Evolutionary conservation across 179 eudicot species (phyloP).

Genomic region (Spinacia oleracea): DNA sequence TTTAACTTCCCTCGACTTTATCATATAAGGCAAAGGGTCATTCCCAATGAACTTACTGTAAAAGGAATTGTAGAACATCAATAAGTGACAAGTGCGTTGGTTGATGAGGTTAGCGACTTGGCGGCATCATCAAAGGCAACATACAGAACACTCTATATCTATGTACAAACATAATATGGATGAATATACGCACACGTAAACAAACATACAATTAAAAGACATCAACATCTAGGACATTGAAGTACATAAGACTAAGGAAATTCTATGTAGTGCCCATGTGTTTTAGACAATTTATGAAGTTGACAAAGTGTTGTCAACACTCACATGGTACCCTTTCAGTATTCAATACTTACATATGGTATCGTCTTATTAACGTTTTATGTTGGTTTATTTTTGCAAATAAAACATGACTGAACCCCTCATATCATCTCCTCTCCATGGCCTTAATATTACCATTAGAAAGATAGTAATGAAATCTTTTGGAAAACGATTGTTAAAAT

Average conservation of each 20-base stretch:
- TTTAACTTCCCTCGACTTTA: not conserved
- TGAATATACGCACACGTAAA: not conserved
- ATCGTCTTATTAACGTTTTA: not conserved
- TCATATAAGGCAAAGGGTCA: no score
- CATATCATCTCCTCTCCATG: not conserved
- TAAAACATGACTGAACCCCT: not conserved
- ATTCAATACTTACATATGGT: not conserved
- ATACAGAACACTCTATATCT: not conserved
- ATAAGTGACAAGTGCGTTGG: no score
- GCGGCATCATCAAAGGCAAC: no score
- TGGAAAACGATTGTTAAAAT: not conserved
- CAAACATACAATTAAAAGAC: not conserved
- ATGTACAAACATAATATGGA: not conserved
- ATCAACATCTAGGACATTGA: not conserved
- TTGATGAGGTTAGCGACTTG: no score
- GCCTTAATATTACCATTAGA: not conserved
- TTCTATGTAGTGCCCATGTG: not conserved
- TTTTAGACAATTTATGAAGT: not conserved
- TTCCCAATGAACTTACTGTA: no score
- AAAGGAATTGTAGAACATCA: no score
- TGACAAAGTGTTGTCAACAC: not conserved
- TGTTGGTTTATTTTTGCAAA: not conserved
- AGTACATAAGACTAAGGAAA: not conserved
- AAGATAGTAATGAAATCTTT: not conserved
- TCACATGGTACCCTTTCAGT: not conserved